phyloP scores from a whole-genome alignment of 2,329 filamentous ascomycete species.

The Calonectria montana region DNA sequence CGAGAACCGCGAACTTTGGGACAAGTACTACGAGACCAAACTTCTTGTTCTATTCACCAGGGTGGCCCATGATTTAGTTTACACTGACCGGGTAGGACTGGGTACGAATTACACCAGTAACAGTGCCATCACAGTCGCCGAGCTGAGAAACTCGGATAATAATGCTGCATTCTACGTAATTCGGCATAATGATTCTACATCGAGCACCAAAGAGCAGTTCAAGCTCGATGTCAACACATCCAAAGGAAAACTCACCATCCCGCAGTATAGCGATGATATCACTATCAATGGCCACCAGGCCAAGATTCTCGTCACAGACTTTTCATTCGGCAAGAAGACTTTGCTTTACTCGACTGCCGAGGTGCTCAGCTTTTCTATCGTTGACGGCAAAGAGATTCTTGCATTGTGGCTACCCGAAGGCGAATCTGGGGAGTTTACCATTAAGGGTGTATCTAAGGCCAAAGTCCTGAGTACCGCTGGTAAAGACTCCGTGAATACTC shows the following conservation, averaged over 20 bases:
- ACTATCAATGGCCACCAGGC: conserved; percentile 70
- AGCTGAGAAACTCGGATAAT: conserved; percentile 69
- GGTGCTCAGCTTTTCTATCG: conserved; percentile 61
- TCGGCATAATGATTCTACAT: conserved; percentile 64
- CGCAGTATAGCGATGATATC: conserved; percentile 59
- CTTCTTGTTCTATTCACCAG: conserved; percentile 70
- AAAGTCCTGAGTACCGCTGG: conserved; percentile 43
- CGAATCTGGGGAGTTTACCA: conserved; percentile 65
- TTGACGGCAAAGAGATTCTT: conserved; percentile 60
- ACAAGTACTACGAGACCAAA: conserved; percentile 74
- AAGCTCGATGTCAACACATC: conserved; percentile 67
- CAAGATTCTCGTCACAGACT: conserved; percentile 72
- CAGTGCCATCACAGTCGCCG: conserved; percentile 61
- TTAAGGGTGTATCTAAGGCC: conserved; percentile 49
- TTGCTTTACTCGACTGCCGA: conserved; percentile 68
- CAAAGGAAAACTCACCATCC: conserved; percentile 63
- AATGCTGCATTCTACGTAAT: conserved; percentile 69
- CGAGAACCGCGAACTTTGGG: conserved; percentile 66
- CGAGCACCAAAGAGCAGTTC: conserved; percentile 62
- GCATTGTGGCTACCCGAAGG: conserved; percentile 66
- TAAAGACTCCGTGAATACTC: conserved; percentile 54
- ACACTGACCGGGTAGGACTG: conserved; percentile 61
- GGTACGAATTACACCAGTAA: conserved; percentile 54
- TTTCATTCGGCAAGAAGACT: conserved; percentile 61
- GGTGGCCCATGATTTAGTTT: conserved; percentile 65